Conservation (phyloP, 1,284 basidiomycete genomes). For the Mycosarcoma maydis region DNA sequence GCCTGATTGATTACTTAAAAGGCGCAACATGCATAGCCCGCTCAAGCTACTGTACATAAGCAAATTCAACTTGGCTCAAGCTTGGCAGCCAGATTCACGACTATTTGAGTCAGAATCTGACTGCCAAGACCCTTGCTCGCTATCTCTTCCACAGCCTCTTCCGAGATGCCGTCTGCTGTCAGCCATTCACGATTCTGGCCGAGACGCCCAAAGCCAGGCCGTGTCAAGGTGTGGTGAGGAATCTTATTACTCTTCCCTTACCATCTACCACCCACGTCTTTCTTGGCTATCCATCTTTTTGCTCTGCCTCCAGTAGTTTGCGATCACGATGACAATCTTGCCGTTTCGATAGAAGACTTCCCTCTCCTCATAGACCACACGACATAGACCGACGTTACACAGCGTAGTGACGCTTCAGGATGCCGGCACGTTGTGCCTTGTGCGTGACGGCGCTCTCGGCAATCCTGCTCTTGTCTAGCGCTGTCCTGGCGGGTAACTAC, state of each 20-base stretch:
- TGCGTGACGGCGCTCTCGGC: constrained; percentile 5
- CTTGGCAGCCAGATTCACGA: constrained; percentile 1
- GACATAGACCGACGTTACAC: neutral
- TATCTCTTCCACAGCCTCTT: constrained; percentile 5
- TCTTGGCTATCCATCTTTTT: neutral
- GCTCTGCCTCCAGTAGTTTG: neutral
- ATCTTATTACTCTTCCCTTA: too few species aligned
- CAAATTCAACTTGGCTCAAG: too few species aligned
- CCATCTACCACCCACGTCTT: too few species aligned
- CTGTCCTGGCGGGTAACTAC: constrained; percentile 29
- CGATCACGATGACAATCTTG: neutral
- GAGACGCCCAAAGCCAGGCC: neutral
- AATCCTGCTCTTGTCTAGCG: constrained; percentile 12
- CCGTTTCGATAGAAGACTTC: constrained; percentile 5
- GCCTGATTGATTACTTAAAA: too few species aligned
- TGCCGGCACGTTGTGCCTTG: neutral
- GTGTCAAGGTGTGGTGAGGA: too few species aligned
- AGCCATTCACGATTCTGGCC: neutral
- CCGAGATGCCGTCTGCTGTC: constrained; percentile 16
- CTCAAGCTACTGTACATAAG: too few species aligned
- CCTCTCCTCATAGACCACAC: neutral
- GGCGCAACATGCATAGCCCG: neutral
- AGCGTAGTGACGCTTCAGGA: neutral
- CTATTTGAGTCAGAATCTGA: neutral
- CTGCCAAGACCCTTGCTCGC: constrained; percentile 26